Base-by-base conservation (phyloP, 768 basidiomycete species). In the Crassisporium funariophilum region DNA sequence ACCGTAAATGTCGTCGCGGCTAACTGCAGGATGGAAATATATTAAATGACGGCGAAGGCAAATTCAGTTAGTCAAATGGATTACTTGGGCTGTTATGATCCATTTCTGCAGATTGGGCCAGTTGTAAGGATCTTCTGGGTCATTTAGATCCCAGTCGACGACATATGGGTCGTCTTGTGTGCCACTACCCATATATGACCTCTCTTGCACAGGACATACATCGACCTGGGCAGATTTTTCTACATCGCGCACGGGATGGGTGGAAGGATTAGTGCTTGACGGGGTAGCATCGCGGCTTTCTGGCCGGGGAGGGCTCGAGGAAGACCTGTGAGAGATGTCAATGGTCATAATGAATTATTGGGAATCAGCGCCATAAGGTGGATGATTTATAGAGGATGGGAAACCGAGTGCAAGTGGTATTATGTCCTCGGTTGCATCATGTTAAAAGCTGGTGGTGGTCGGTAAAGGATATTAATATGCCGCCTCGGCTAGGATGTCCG, bases 51-150 rank as follows among this genome's bases (percentile, higher is more conserved):
- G n/a, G n/a, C n/a, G n/a, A n/a, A n/a, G n/a, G n/a, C n/a, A n/a
- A n/a, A n/a, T n/a, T n/a, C n/a, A n/a, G n/a, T n/a, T n/a, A n/a
- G n/a, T n/a, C n/a, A n/a, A n/a, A n/a, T n/a, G n/a, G n/a, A n/a
- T n/a, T n/a, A 76, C 79, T 65, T 79, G 79, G 23, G 69, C 66
- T 1, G 81, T 83, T 41, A 83, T 79, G 22, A 74, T 35, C 79
- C 81, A 82, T 63, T 75, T 78, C 36, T 65, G 63, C 13, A 55
- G 24, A 29, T 61, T 72, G 4, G 71, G 59, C 79, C 81, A 84
- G 59, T 77, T 80, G 64, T 76, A 79, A 2, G 82, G 82, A 55
- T 80, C 71, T 49, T 79, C 77, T 10, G 73, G 67, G 50, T 82
- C 80, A 44, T 72, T 61, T 4, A 61, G 47, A 38, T 72, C 67